These are phyloP conservation scores for Arthroderma sp. DNA, from an alignment of 2,329 filamentous ascomycete species.

Conservation along the genomic window DNA sequence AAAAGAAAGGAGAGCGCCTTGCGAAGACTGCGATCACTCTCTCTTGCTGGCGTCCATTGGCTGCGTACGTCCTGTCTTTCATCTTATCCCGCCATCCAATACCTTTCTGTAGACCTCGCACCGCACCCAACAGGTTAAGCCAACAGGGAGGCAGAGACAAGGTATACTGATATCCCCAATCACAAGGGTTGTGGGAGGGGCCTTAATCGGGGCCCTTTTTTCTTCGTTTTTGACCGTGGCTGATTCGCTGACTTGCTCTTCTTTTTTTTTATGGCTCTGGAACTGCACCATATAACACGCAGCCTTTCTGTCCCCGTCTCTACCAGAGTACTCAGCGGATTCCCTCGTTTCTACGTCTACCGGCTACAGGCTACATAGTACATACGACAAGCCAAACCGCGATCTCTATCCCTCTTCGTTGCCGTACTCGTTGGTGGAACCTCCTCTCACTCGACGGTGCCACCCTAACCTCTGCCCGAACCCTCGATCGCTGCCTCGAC, in stretches of 20 bases:
- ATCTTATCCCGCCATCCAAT: conserved; percentile 1
- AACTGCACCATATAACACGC: too few species aligned
- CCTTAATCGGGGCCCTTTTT: background rate
- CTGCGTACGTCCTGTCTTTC: background rate
- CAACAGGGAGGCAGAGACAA: background rate
- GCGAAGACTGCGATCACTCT: background rate
- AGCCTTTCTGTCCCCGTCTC: too few species aligned
- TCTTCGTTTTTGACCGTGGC: background rate
- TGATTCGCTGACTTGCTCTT: background rate
- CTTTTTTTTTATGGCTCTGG: background rate
- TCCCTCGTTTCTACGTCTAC: background rate
- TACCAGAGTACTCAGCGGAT: background rate
- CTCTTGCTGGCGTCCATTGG: background rate
- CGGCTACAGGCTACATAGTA: too few species aligned
- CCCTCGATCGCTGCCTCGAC: background rate
- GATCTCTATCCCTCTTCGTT: background rate
- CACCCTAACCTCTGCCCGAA: background rate
- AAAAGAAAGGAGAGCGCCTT: background rate
- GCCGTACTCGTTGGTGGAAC: background rate
- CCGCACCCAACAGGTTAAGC: background rate
- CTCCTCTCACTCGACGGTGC: background rate
- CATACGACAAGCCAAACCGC: background rate
- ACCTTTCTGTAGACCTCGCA: background rate
- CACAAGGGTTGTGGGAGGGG: background rate
- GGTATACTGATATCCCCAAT: background rate